A percentile compares a stretch with the other conserved stretches of the same genome.
These are phyloP conservation scores for Fusarium nanum DNA, from an alignment of 2,329 filamentous ascomycete species.

Conservation along the genomic window DNA sequence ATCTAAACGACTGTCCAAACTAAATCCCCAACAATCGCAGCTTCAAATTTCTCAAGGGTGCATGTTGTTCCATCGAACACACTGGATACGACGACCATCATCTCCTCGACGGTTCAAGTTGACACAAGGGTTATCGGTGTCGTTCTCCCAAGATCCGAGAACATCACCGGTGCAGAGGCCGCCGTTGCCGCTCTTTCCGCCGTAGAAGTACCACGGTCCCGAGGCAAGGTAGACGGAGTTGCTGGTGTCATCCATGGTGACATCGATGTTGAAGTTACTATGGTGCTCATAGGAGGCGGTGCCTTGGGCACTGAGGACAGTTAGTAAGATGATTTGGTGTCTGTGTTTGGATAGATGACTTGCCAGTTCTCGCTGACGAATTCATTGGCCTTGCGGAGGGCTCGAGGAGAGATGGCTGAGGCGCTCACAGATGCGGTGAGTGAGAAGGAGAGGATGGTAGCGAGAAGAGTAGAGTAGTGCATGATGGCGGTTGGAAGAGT, in stretches of 20 bases:
- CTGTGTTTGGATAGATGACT: neutral
- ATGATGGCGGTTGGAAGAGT: neutral
- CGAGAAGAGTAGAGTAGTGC: constrained; percentile 2
- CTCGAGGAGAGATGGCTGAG: neutral
- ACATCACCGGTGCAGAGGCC: neutral
- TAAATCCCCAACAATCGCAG: neutral
- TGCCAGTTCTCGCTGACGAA: constrained; percentile 4
- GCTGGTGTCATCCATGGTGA: constrained; percentile 22
- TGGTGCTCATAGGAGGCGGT: constrained; percentile 10
- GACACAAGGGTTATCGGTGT: constrained; percentile 7
- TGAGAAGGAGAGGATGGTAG: neutral
- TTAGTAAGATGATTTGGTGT: neutral
- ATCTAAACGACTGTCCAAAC: neutral
- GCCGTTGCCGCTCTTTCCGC: constrained; percentile 3
- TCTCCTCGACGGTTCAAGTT: constrained; percentile 5
- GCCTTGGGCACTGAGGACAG: neutral
- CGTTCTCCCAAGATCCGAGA: constrained; percentile 13
- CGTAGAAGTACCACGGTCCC: constrained; percentile 15
- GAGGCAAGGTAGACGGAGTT: constrained; percentile 15
- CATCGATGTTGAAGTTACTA: constrained; percentile 10
- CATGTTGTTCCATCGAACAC: constrained; percentile 38
- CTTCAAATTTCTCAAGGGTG: neutral
- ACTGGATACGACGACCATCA: constrained; percentile 11
- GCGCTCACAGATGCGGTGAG: constrained; percentile 1
- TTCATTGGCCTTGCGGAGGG: constrained; percentile 12